Base-by-base conservation (phyloP, 208 protist species). In the Leptomonas pyrrhocoris region DNA sequence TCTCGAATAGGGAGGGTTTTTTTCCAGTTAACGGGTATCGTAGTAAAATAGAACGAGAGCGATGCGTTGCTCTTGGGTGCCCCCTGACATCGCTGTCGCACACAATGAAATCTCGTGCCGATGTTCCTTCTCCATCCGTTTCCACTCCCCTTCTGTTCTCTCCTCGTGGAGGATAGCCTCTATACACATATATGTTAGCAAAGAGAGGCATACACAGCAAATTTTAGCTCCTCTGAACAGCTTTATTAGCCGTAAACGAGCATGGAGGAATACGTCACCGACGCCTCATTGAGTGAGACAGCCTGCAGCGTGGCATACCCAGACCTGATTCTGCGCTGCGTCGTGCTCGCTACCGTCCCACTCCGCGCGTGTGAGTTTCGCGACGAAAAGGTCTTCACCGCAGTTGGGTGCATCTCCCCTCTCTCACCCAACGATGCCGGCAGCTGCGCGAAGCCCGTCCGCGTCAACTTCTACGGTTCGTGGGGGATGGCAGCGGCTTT, bases 401-500 rank as follows among this genome's bases (percentile, higher is more conserved):
- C 89, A 2, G 53, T 78, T 28, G 85, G 81, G 2, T 65, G 64
- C 25, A 57, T 89, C 16, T 45, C 73, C 0, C 72, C 64, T 8
- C 15, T 48, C n/a, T 25, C 45, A 1, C 57, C 40, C 1, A n/a
- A 40, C 43, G 1, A 27, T 27, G 28, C 28, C 18, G 28, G 12
- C 19, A 23, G 23, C 19, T 50, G 58, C 28, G 61, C 36, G 13
- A 48, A 21, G 1, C 48, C 40, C 9, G 65, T 89, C 27, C 80
- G 81, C 53, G 56, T 91, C 30, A 81, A 91, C 69, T 91, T 93
- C 67, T 90, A 89, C 62, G 79, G 85, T 36, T 72, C 84, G 38
- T 94, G 86, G 89, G 89, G 83, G 9, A 68, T 70, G 50, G 87
- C 74, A 2, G 86, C 85, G 16, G 70, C 82, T 38, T 94, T 94